Base-by-base conservation (phyloP, 441 rosid species). In the Manihot esculenta region DNA sequence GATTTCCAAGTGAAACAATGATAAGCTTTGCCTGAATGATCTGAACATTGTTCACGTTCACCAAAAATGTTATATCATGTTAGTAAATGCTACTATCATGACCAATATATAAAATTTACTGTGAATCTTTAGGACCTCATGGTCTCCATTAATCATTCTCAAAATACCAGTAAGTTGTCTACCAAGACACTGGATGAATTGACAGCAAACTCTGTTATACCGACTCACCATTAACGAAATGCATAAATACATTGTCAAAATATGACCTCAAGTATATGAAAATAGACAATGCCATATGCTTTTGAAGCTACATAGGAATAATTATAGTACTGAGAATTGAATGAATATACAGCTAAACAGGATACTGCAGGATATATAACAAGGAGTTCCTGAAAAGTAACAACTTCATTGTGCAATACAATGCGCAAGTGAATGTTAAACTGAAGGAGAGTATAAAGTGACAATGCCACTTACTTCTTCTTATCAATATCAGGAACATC, bases 401-500 rank as follows among this genome's bases (percentile, higher is more conserved):
- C 27, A 49, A 54, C 15, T 54, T 54, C 30, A 54, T 21, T 21
- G 14, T 6, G 17, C 6, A 54, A 54, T 30, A 21, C 5, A 21
- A 54, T 54, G 5, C 15, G 15, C 11, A 38, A 24, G 24, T 33
- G 15, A n/a, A 55, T 18, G 50, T 27, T 62, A 42, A 49, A 53
- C 6, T 18, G 38, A 13, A 56, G 12, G 47, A 17, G 51, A 53
- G 13, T 51, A 53, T 14, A 42, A 26, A 15, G 24, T 14, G 38
- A 44, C n/a, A 35, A 50, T 10, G 56, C 42, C 64, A 84, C 95
- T 75, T 57, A 92, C 99, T 92, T 94, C 76, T 88, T 94, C 87
- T 92, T 94, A 80, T 94, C 97, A 82, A 94, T 94, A 72, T 94
- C 97, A 50, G 97, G 97, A 56, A 94, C 93, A 81, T 94, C 96